Conservation (phyloP, 208 protist species). For the Leishmania major region DNA sequence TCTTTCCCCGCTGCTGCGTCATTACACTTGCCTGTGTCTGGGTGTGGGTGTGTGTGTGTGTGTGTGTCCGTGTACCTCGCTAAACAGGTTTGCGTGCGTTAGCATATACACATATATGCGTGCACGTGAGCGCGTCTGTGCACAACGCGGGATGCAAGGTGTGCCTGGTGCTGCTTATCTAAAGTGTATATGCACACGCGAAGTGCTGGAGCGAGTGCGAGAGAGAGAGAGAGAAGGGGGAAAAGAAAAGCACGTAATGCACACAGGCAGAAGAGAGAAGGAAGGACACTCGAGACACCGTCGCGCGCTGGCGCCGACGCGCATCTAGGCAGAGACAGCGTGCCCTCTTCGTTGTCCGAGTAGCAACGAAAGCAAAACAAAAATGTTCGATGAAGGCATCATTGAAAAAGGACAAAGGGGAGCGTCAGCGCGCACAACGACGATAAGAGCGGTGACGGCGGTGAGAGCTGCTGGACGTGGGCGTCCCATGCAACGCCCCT, state of each 20-base stretch:
- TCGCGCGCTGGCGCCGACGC: background rate
- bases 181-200: background rate
- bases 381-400: background rate
- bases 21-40: background rate
- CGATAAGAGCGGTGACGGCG: background rate
- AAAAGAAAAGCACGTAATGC: background rate
- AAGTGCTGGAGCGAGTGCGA: background rate
- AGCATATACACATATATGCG: too few species aligned
- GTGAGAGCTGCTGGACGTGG: background rate
- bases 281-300: background rate
- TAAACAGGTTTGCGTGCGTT: background rate
- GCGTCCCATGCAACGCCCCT: background rate
- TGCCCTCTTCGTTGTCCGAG: background rate
- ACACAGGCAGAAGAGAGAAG: background rate
- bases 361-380: background rate
- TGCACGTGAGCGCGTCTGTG: background rate
- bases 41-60: background rate
- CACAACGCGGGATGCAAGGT: background rate
- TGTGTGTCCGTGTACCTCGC: background rate
- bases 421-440: background rate
- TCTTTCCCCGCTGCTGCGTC: background rate
- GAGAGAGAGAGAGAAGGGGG: background rate
- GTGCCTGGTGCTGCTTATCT: background rate
- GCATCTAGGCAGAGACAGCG: background rate
- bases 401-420: background rate